Evolutionary conservation across 768 basidiomycete genomes (phyloP).

Genomic region (Neoboletus subvelutipes): DNA sequence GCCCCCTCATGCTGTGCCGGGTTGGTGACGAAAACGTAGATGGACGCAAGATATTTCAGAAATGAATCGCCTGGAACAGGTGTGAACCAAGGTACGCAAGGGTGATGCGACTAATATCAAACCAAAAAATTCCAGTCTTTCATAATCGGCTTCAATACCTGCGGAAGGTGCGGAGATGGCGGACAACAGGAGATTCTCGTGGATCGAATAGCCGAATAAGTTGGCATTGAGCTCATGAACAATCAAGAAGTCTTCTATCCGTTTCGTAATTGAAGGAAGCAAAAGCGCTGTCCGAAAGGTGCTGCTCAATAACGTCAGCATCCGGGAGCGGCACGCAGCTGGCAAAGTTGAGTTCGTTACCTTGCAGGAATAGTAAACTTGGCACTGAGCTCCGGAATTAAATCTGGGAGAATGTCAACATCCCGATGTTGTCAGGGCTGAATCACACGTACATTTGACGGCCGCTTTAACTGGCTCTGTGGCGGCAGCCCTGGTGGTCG

Average conservation of each 20-base stretch:
- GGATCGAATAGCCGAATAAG: constrained; percentile 61
- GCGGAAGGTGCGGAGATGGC: constrained; percentile 74
- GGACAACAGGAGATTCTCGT: constrained; percentile 57
- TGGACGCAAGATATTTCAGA: constrained; percentile 74
- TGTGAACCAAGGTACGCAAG: constrained; percentile 25
- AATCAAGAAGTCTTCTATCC: constrained; percentile 72
- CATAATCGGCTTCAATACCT: constrained; percentile 72
- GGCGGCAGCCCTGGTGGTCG: constrained; percentile 41
- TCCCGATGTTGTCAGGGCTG: constrained; percentile 21
- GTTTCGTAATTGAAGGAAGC: constrained; percentile 70
- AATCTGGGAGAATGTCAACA: constrained; percentile 47
- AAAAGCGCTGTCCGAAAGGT: constrained; percentile 66
- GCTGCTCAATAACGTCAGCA: constrained; percentile 40
- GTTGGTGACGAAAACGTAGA: constrained; percentile 70
- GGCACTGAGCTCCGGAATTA: constrained; percentile 81
- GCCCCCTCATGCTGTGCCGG: constrained; percentile 65
- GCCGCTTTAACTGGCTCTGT: constrained; percentile 39
- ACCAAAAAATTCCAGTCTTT: constrained; percentile 84
- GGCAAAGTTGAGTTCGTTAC: constrained; percentile 39
- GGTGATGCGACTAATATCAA: constrained; percentile 16
- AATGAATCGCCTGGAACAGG: constrained; percentile 65
- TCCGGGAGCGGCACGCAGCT: constrained; percentile 17
- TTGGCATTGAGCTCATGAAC: constrained; percentile 76
- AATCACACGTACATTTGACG: constrained; percentile 56
- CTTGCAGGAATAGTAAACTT: constrained; percentile 73